phyloP scores from a whole-genome alignment of 2,329 filamentous ascomycete genomes.

The Penicillium brevicompactum region DNA sequence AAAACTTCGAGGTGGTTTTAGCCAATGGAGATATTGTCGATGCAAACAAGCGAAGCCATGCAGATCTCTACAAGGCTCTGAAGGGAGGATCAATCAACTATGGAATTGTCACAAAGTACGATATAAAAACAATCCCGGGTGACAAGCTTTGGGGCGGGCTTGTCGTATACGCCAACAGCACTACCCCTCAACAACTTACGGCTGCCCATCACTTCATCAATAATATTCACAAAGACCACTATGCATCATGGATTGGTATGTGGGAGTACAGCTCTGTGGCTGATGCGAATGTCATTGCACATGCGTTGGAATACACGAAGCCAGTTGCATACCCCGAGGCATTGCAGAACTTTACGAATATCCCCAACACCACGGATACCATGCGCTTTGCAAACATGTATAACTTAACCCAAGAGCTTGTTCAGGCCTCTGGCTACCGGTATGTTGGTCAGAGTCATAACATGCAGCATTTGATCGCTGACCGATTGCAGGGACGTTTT shows the following conservation, averaged over 20 bases:
- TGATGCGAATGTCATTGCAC: background rate
- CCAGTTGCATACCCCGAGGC: conserved; percentile 13
- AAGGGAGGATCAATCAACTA: conserved; percentile 62
- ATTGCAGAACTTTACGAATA: conserved; percentile 12
- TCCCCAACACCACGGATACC: conserved; percentile 17
- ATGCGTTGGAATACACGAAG: conserved; percentile 12
- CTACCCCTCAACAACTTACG: conserved; percentile 19
- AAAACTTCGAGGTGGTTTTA: conserved; percentile 56
- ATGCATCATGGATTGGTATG: conserved; percentile 15
- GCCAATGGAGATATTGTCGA: conserved; percentile 52
- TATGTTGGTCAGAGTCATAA: background rate
- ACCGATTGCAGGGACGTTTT: background rate
- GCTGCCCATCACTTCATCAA: conserved; percentile 23
- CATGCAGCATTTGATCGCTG: background rate
- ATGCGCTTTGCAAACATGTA: conserved; percentile 18
- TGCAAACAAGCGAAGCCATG: conserved; percentile 45
- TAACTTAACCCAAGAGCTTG: conserved; percentile 22
- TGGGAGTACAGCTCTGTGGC: background rate
- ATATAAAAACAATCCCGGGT: conserved; percentile 20
- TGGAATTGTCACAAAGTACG: conserved; percentile 40
- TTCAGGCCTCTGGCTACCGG: conserved; percentile 16
- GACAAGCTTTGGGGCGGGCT: conserved; percentile 29
- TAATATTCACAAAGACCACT: conserved; percentile 21
- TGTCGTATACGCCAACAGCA: conserved; percentile 15
- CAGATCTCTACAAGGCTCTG: conserved; percentile 56